These are phyloP conservation scores for Schizochytrium sp. DNA, from an alignment of 108 stramenopile species.

Conservation along the genomic window DNA sequence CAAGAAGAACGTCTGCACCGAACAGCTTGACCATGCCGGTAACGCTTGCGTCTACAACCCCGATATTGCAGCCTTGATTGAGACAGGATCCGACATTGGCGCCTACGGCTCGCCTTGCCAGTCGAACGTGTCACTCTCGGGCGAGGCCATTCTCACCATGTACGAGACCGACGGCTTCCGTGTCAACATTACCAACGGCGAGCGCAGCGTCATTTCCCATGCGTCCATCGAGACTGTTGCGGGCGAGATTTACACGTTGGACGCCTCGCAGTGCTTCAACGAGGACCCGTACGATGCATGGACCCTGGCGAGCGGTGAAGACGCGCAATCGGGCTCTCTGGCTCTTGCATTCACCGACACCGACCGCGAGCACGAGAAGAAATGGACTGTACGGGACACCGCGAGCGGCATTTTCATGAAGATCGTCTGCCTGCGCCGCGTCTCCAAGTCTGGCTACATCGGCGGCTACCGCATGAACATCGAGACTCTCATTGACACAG, in stretches of 20 bases:
- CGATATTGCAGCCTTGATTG: background rate
- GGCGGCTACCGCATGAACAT: background rate
- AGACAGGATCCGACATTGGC: background rate
- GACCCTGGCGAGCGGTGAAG: background rate
- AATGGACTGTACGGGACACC: background rate
- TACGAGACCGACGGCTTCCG: background rate
- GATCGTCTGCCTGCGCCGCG: background rate
- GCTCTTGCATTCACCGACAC: background rate
- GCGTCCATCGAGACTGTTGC: background rate
- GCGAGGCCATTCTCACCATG: background rate
- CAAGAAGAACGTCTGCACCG: background rate
- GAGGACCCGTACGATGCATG: background rate
- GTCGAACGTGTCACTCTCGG: background rate
- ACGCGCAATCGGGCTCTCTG: background rate
- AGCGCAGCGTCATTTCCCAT: background rate
- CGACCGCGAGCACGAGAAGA: background rate
- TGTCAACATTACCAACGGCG: background rate
- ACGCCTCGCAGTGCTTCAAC: background rate
- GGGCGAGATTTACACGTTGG: background rate
- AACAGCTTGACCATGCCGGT: background rate
- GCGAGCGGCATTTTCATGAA: background rate
- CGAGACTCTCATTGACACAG: background rate
- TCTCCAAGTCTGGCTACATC: background rate
- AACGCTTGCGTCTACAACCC: background rate
- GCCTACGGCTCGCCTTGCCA: slow-evolving; percentile 5